Percentiles rank a stretch among this genome's conserved stretches.
These are phyloP conservation scores for Bryoerythrophyllum caledonicum DNA, from an alignment of 225 moss, liverwort and hornwort species.

Conservation along the genomic window DNA sequence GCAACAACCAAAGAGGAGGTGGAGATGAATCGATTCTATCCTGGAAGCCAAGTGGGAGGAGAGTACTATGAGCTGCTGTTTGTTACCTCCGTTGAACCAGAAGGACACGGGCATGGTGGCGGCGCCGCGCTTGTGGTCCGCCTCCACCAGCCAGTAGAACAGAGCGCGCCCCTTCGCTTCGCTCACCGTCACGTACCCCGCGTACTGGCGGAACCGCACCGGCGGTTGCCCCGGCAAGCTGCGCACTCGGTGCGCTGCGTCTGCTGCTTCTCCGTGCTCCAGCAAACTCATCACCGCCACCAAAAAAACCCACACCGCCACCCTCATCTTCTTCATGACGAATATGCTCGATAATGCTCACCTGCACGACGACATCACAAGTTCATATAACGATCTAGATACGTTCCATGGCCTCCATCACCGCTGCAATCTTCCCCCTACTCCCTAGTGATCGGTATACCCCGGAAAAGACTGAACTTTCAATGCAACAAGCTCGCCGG, in stretches of 20 bases:
- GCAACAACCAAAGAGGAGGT: background rate
- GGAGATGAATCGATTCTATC: too few relatives aligned
- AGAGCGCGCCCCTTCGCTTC: conserved; percentile 49
- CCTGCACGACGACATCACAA: background rate
- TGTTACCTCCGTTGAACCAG: conserved; percentile 91
- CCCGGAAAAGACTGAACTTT: background rate
- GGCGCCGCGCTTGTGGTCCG: conserved; percentile 48
- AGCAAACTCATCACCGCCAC: background rate
- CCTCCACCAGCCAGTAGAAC: conserved; percentile 88
- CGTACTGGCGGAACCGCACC: conserved; percentile 73
- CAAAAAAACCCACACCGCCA: background rate
- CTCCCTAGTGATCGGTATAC: background rate
- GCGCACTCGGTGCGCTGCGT: conserved; percentile 44
- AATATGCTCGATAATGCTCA: background rate
- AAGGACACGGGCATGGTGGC: conserved; percentile 56
- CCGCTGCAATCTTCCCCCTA: conserved; percentile 1
- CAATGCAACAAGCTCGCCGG: background rate
- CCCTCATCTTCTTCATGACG: background rate
- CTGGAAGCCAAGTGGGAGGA: too few relatives aligned
- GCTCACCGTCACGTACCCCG: conserved; percentile 78
- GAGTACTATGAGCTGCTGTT: too few relatives aligned
- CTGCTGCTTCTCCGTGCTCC: conserved; percentile 23
- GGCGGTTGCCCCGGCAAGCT: conserved; percentile 68
- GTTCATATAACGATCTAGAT: background rate
- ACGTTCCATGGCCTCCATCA: background rate